Conservation (phyloP, 345 rosid genomes). For the Arabidopsis suecica region DNA sequence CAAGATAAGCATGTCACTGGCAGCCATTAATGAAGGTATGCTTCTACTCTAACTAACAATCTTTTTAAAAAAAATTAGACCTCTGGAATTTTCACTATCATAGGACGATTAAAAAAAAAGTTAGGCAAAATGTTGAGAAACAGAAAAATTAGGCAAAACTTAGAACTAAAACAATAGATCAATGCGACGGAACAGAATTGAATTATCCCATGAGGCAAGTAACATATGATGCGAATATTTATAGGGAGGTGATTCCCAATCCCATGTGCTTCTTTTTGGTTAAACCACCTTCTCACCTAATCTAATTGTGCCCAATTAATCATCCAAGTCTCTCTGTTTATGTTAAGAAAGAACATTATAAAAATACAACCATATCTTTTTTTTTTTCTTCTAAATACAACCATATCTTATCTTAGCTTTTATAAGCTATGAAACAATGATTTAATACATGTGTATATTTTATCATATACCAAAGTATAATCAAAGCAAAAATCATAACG, state of each 20-base stretch:
- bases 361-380: conserved; percentile 7
- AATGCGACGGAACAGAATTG: neutral
- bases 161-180: neutral
- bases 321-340: conserved; percentile 15
- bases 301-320: conserved; percentile 19
- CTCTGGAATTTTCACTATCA: neutral
- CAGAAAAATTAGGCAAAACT: neutral
- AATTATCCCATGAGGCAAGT: conserved; percentile 20
- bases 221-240: conserved; percentile 31
- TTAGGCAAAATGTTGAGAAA: conserved; percentile 1
- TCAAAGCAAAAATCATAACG: neutral
- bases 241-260: conserved; percentile 23
- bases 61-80: neutral
- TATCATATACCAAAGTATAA: neutral
- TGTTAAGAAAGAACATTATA: neutral
- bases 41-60: neutral
- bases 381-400: neutral
- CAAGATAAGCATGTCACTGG: conserved; percentile 2
- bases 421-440: neutral
- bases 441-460: neutral
- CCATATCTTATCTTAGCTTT: conserved; percentile 7
- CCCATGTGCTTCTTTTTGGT: conserved; percentile 28
- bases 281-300: conserved; percentile 36
- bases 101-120: neutral
- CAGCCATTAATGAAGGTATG: conserved; percentile 18